Evolutionary conservation across 176 grass and related monocot species (phyloP).

Genomic region (Triticum aestivum): IWGSC_CS_RefSeq_v2.1 NC_057794.1:97420089-97420588

Average conservation of each 20-base stretch:
- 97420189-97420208: background rate
- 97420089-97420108: constrained; percentile 16
- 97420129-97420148: constrained; percentile 9
- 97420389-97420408: constrained; percentile 95
- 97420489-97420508: too few species aligned
- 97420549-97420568: constrained; percentile 91
- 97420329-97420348: constrained; percentile 89
- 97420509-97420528: background rate
- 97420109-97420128: constrained; percentile 8
- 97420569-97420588: constrained; percentile 93
- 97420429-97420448: background rate
- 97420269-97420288: constrained; percentile 24
- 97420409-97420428: background rate
- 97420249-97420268: constrained; percentile 49
- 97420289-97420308: background rate
- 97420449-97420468: background rate
- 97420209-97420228: constrained; percentile 19
- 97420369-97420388: constrained; percentile 95
- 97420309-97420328: constrained; percentile 65
- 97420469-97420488: background rate
- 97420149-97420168: constrained; percentile 29
- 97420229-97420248: constrained; percentile 37
- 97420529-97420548: constrained; percentile 88
- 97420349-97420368: constrained; percentile 82
- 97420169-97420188: constrained; percentile 25